These are phyloP conservation scores for Pouteria glomerata DNA, from an alignment of 148 eudicot genomes.

Conservation along the genomic window DNA sequence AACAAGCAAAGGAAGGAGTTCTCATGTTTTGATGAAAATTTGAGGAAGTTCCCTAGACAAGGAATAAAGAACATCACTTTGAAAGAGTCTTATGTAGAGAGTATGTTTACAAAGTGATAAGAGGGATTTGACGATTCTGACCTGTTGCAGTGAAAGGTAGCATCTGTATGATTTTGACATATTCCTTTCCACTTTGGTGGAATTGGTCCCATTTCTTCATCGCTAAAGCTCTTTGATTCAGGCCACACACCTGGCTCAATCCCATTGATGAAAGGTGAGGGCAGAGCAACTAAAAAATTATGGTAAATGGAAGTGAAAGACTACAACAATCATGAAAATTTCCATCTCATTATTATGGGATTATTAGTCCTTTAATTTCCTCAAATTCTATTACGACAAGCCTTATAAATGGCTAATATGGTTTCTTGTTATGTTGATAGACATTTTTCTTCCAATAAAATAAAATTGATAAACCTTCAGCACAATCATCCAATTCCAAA, in stretches of 20 bases:
- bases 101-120: not conserved
- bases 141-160: constrained; percentile 67
- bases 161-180: constrained; percentile 43
- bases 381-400: not conserved
- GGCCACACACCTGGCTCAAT: constrained; percentile 75
- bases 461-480: too few species aligned
- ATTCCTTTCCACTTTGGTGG: constrained; percentile 78
- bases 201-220: constrained; percentile 68
- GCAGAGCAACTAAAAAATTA: constrained; percentile 3
- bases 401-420: not conserved
- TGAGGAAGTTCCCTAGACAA: not conserved
- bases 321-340: not conserved
- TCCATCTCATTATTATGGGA: not conserved
- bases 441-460: not conserved
- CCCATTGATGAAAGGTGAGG: constrained; percentile 10
- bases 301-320: not conserved
- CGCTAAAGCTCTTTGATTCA: constrained; percentile 72
- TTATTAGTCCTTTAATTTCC: not conserved
- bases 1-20: not conserved
- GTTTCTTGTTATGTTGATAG: not conserved
- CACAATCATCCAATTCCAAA: too few species aligned
- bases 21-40: not conserved
- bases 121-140: constrained; percentile 11
- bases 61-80: too few species aligned
- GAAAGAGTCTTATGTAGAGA: too few species aligned